Percentiles rank a stretch among this genome's conserved stretches.
phyloP scores from a whole-genome alignment of 1,284 basidiomycete genomes.

The Moniliophthora roreri region DNA sequence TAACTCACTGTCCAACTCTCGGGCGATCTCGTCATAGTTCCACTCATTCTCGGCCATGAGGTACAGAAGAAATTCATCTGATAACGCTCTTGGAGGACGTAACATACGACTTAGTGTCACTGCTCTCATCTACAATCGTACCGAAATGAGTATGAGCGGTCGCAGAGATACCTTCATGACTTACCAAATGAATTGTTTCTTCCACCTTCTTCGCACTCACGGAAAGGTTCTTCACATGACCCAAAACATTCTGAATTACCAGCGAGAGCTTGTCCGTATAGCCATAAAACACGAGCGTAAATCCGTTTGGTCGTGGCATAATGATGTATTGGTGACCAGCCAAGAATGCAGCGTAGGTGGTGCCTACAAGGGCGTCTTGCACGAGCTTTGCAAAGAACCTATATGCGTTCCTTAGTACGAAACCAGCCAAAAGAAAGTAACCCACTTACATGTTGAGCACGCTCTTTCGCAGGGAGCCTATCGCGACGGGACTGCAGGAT shows the following conservation, averaged over 20 bases:
- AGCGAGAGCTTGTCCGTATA: slow-evolving; percentile 69
- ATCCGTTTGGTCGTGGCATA: slow-evolving; percentile 40
- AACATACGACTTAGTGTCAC: not conserved
- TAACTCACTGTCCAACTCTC: not conserved
- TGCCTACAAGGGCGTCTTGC: slow-evolving; percentile 22
- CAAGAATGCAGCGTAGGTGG: slow-evolving; percentile 65
- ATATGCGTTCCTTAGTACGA: not conserved
- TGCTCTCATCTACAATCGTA: not conserved
- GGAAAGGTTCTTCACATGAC: not conserved
- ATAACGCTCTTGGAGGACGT: not conserved
- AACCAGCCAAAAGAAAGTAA: too few relatives aligned
- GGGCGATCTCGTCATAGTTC: not conserved
- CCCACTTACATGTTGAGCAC: not conserved
- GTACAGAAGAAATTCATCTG: not conserved
- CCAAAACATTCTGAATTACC: slow-evolving; percentile 35
- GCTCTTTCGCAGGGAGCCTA: not conserved
- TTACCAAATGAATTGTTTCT: slow-evolving; percentile 1
- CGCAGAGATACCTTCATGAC: too few relatives aligned
- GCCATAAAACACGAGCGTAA: slow-evolving; percentile 50
- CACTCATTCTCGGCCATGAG: slow-evolving; percentile 1
- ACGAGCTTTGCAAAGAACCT: slow-evolving; percentile 1
- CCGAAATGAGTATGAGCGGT: too few relatives aligned
- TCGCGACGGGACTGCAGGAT: not conserved
- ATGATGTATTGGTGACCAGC: slow-evolving; percentile 61
- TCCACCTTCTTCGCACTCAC: slow-evolving; percentile 2